Evolutionary conservation across 2,329 filamentous ascomycete genomes (phyloP).

Genomic region (Colletotrichum spaethianum): DNA sequence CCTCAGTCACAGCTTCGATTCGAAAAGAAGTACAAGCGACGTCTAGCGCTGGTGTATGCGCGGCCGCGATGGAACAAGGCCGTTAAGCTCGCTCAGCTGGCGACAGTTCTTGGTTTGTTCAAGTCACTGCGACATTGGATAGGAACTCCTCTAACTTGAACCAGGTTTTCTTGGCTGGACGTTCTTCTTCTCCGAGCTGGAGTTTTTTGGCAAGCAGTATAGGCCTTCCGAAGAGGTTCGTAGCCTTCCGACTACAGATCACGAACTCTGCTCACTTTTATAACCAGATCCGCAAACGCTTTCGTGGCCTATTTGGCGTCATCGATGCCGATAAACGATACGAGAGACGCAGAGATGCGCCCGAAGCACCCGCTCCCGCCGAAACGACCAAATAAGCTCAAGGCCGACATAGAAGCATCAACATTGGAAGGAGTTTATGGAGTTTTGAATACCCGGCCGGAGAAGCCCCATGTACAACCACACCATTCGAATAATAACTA

Average conservation of each 20-base stretch:
- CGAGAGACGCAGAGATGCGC: slow-evolving; percentile 57
- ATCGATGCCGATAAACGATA: slow-evolving; percentile 59
- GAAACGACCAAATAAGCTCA: slow-evolving; percentile 39
- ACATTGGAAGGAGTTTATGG: slow-evolving; percentile 39
- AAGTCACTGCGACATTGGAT: background rate
- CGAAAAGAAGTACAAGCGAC: slow-evolving; percentile 83
- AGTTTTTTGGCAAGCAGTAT: slow-evolving; percentile 60
- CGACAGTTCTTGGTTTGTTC: slow-evolving; percentile 68
- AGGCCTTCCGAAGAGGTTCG: slow-evolving; percentile 59
- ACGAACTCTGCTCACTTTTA: background rate
- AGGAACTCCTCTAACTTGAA: slow-evolving; percentile 26
- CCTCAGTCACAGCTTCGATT: slow-evolving; percentile 82
- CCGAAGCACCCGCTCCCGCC: slow-evolving; percentile 46
- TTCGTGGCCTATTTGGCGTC: slow-evolving; percentile 56
- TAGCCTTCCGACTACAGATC: no score
- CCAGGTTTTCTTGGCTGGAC: slow-evolving; percentile 56
- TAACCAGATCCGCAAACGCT: slow-evolving; percentile 53
- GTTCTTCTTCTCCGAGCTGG: slow-evolving; percentile 59
- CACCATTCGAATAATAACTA: slow-evolving; percentile 44
- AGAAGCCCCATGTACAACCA: slow-evolving; percentile 45
- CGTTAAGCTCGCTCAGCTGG: slow-evolving; percentile 75
- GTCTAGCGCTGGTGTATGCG: slow-evolving; percentile 73
- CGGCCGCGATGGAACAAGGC: slow-evolving; percentile 76
- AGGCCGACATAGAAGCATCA: slow-evolving; percentile 4
- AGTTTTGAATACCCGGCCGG: slow-evolving; percentile 40